Conservation (phyloP, 371 early-diverging fungal species). For the Syncephalastrum racemosum region DNA sequence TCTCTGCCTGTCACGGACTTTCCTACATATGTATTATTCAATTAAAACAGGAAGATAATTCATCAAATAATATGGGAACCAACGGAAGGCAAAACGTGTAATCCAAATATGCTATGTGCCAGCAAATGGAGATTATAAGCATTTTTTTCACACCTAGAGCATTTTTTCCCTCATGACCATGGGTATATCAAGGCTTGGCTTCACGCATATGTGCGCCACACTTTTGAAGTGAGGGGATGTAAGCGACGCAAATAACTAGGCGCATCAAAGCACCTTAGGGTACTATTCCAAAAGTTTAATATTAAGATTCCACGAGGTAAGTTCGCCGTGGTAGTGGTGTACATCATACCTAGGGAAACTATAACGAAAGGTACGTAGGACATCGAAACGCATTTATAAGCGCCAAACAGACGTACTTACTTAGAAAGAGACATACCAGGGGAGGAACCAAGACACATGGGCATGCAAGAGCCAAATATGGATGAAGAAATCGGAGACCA, state of each 20-base stretch:
- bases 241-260: slow-evolving; percentile 11
- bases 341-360: slow-evolving; percentile 27
- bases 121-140: too few relatives aligned
- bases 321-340: slow-evolving; percentile 20
- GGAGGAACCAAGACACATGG: slow-evolving; percentile 19
- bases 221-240: slow-evolving; percentile 24
- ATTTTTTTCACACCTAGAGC: too few relatives aligned
- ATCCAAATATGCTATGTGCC: too few relatives aligned
- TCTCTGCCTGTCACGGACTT: too few relatives aligned
- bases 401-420: not conserved
- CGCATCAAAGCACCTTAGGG: slow-evolving; percentile 15
- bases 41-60: too few relatives aligned
- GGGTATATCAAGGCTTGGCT: slow-evolving; percentile 5
- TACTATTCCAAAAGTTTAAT: too few relatives aligned
- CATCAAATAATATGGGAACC: too few relatives aligned
- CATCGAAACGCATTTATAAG: not conserved
- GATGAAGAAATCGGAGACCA: slow-evolving; percentile 17
- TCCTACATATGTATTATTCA: too few relatives aligned
- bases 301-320: slow-evolving; percentile 28
- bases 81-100: too few relatives aligned
- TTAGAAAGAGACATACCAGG: slow-evolving; percentile 10
- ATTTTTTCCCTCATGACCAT: too few relatives aligned
- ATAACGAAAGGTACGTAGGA: not conserved
- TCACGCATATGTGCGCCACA: slow-evolving; percentile 17
- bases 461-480: slow-evolving; percentile 30